phyloP scores from a whole-genome alignment of 805 yeast species.

The Sugiyamaella floridensis region DNA sequence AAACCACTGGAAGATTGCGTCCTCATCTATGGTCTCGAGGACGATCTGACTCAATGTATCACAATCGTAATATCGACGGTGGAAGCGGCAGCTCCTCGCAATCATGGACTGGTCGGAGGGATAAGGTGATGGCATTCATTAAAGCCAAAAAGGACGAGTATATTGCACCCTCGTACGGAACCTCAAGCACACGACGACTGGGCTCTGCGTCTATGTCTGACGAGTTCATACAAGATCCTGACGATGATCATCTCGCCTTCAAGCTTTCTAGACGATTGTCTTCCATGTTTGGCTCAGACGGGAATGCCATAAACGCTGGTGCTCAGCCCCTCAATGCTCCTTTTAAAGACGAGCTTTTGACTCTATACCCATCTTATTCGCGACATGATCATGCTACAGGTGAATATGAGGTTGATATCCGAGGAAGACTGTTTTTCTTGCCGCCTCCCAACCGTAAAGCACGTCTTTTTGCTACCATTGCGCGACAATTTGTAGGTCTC shows the following conservation, averaged over 20 bases:
- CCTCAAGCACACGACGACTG: background rate
- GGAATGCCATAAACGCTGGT: background rate
- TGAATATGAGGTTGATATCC: slow-evolving; percentile 50
- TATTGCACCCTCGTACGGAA: background rate
- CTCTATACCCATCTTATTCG: slow-evolving; percentile 53
- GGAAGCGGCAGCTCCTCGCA: background rate
- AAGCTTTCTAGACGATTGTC: background rate
- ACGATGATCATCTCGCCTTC: slow-evolving; percentile 6
- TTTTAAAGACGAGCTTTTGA: slow-evolving; percentile 47
- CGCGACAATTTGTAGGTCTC: slow-evolving; percentile 53
- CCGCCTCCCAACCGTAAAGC: slow-evolving; percentile 69
- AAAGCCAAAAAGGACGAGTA: slow-evolving; percentile 8
- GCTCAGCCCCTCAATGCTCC: slow-evolving; percentile 11
- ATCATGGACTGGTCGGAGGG: slow-evolving; percentile 8
- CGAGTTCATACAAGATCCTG: slow-evolving; percentile 3
- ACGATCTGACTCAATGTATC: background rate
- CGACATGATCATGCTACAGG: slow-evolving; percentile 28
- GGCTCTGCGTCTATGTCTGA: background rate
- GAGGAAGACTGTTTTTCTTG: slow-evolving; percentile 67
- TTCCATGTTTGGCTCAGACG: slow-evolving; percentile 1
- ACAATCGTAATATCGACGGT: background rate
- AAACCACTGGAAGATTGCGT: background rate
- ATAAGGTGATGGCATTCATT: slow-evolving; percentile 14
- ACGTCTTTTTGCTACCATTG: slow-evolving; percentile 57
- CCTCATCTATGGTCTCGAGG: background rate